Evolutionary conservation across 495 filamentous ascomycete genomes (phyloP).

Genomic region (Penicillium canariense): DNA sequence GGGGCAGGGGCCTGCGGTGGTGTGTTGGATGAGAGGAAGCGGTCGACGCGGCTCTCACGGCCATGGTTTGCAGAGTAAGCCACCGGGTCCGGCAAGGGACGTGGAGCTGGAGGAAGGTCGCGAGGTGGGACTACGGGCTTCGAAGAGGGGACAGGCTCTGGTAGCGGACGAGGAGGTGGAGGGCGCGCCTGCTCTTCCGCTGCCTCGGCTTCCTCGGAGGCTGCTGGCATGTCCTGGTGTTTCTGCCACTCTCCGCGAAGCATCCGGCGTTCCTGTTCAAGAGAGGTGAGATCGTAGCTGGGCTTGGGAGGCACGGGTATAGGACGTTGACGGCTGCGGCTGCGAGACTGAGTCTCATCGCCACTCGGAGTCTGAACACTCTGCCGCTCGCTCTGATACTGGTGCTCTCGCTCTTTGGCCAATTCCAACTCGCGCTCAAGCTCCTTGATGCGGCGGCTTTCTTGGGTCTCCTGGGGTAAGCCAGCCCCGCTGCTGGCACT

Average conservation of each 20-base stretch:
- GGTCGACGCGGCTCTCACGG: constrained; percentile 40
- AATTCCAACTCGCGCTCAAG: constrained; percentile 82
- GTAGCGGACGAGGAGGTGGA: constrained; percentile 42
- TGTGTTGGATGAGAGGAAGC: constrained; percentile 52
- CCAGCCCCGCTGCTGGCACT: constrained; percentile 7
- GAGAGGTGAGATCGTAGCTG: constrained; percentile 66
- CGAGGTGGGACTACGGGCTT: constrained; percentile 17
- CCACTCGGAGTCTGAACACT: constrained; percentile 41
- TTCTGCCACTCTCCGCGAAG: constrained; percentile 67
- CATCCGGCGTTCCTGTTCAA: constrained; percentile 71
- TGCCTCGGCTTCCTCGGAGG: constrained; percentile 13
- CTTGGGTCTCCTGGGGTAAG: constrained; percentile 38
- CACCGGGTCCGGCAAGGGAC: constrained; percentile 34
- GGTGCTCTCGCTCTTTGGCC: constrained; percentile 79
- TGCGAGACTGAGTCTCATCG: constrained; percentile 25
- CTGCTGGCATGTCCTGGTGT: constrained; percentile 38
- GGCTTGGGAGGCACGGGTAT: constrained; percentile 51
- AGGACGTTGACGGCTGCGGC: constrained; percentile 41
- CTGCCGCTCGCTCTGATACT: constrained; percentile 81
- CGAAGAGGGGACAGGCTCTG: constrained; percentile 27
- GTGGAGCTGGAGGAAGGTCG: constrained; percentile 25
- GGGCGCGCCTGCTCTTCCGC: constrained; percentile 32
- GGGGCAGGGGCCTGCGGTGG: constrained; percentile 39
- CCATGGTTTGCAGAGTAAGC: constrained; percentile 26
- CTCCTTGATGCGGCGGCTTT: constrained; percentile 69